Base-by-base conservation (phyloP, 495 filamentous ascomycete genomes). In the Pyrenula aspistea region DNA sequence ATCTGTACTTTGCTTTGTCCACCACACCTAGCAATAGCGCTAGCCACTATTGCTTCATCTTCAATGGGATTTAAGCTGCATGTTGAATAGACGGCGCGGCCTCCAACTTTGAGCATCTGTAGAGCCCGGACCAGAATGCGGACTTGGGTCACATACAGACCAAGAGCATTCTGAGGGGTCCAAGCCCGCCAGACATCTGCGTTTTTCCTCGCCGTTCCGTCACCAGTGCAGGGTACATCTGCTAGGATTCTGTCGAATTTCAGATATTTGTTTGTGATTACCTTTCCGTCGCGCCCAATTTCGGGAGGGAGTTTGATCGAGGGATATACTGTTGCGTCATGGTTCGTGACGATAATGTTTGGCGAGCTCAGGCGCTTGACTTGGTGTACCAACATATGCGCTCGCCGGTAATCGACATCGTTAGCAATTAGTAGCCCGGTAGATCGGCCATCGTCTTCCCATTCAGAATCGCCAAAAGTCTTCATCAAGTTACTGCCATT, bases 1-100 rank as follows among this genome's bases (percentile, higher is more conserved):
- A 99, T 83, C 53, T 82, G 74, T 36, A 97, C 86, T 62, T 92
- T 94, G 22, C 80, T 78, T 1, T 81, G 65, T 10, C 93, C 93
- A 58, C 93, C 93, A 63, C 91, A 97, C 49, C 91, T 81, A 58
- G 90, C 87, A 62, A 97, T 95, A 2, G 94, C 92, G 53, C 72
- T 75, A 1, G 87, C 78, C 56, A 98, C 71, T 21, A 97, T 90
- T n/a, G 94, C 87, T 73, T 98, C 93, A 65, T 98, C 95, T 68
- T 98, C 93, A 22, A 97, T 78, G 0, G 93, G 92, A 69, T 96
- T 98, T 86, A 98, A 87, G 68, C 89, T 94, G 75, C 93, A 98
- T 15, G 93, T 97, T 4, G 91, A 96, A 72, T 97, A 98, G 24
- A 97, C 91, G 10, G 96, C 85, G 51, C 89, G 81, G 57, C 93